phyloP scores from a whole-genome alignment of 345 rosid genomes.

The Anacardium occidentale region DNA sequence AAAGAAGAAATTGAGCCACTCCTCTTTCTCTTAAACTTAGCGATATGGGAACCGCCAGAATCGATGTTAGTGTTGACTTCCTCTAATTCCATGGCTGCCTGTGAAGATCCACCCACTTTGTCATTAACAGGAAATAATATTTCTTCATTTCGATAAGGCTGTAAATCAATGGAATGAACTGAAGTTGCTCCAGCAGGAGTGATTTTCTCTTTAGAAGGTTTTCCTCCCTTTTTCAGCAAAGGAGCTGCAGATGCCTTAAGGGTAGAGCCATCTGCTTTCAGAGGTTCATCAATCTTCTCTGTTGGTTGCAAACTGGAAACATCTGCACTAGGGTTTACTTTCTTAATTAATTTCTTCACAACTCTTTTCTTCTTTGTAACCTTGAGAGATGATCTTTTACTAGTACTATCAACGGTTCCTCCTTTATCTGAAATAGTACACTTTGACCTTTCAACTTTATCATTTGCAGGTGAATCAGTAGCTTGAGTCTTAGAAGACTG shows the following conservation, averaged over 20 bases:
- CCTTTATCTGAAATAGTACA: conserved; percentile 30
- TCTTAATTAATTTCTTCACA: conserved; percentile 44
- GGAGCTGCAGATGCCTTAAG: conserved; percentile 16
- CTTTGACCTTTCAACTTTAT: conserved; percentile 25
- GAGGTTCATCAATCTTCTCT: conserved; percentile 17
- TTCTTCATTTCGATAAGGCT: conserved; percentile 29
- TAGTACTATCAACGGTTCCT: conserved; percentile 31
- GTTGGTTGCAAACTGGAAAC: conserved; percentile 26
- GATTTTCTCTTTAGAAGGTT: conserved; percentile 24
- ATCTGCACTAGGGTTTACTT: conserved; percentile 22
- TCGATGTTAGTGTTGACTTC: conserved; percentile 23
- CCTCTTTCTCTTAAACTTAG: conserved; percentile 34
- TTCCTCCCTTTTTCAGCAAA: conserved; percentile 22
- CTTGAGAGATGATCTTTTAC: conserved; percentile 33
- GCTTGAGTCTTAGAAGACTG: conserved; percentile 30
- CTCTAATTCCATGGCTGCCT: conserved; percentile 23
- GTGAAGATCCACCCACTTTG: conserved; percentile 28
- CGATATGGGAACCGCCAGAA: conserved; percentile 16
- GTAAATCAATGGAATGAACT: conserved; percentile 24
- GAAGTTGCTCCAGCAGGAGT: conserved; percentile 23
- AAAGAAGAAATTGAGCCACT: conserved; percentile 25
- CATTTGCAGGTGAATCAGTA: conserved; percentile 25
- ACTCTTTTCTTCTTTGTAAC: conserved; percentile 55
- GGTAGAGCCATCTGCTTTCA: conserved; percentile 26
- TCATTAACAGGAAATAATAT: conserved; percentile 24